Evolutionary conservation across 108 stramenopile species (phyloP).

Genomic region (Nitzschia sp.): DNA sequence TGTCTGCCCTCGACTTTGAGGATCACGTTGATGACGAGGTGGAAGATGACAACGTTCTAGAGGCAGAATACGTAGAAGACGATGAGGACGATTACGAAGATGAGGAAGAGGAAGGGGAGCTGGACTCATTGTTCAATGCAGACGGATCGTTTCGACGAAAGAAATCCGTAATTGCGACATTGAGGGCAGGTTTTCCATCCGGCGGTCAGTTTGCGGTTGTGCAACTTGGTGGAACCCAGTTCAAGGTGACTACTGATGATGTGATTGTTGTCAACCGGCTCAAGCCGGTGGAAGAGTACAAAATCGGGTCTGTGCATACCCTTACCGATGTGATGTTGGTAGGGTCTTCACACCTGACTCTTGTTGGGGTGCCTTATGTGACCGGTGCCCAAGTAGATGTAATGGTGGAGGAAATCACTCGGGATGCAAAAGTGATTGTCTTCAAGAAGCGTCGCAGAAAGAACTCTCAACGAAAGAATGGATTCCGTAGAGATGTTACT

Average conservation of each 20-base stretch:
- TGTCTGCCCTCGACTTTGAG: not conserved
- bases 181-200: conserved; percentile 73
- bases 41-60: conserved; percentile 40
- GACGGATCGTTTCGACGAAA: conserved; percentile 61
- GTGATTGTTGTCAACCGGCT: conserved; percentile 79
- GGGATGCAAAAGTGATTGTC: conserved; percentile 81
- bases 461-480: conserved; percentile 84
- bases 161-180: conserved; percentile 54
- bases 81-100: conserved; percentile 46
- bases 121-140: conserved; percentile 36
- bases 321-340: conserved; percentile 71
- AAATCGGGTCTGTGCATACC: conserved; percentile 76
- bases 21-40: conserved; percentile 22
- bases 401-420: conserved; percentile 89
- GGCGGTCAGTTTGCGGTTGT: conserved; percentile 81
- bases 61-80: conserved; percentile 36
- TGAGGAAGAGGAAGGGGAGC: conserved; percentile 23
- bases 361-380: conserved; percentile 83
- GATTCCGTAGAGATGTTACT: conserved; percentile 78
- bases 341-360: conserved; percentile 61
- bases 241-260: conserved; percentile 85
- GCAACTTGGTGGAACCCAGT: conserved; percentile 74
- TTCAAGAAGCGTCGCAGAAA: conserved; percentile 93
- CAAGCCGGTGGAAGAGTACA: conserved; percentile 58
- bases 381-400: conserved; percentile 76